phyloP scores from a whole-genome alignment of 345 rosid species.

The Clausena lansium region DNA sequence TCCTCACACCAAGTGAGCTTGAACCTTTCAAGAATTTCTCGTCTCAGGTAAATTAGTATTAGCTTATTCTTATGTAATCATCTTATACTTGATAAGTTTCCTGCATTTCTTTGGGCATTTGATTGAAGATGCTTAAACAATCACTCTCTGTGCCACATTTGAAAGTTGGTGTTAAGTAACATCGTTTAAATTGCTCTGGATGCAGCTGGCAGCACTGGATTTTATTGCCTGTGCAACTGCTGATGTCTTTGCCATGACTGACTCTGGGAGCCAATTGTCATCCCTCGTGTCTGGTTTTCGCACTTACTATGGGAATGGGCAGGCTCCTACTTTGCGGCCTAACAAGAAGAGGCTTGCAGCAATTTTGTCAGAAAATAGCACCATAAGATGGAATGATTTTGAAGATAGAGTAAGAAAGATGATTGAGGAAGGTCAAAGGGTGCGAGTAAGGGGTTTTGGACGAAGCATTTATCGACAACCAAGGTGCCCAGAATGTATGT shows the following conservation, averaged over 20 bases:
- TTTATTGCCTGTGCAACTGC: conserved; percentile 87
- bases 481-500: conserved; percentile 81
- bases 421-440: conserved; percentile 71
- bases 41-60: conserved; percentile 55
- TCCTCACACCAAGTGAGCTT: conserved; percentile 70
- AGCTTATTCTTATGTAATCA: not conserved
- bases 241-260: conserved; percentile 91
- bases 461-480: conserved; percentile 92
- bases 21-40: conserved; percentile 85
- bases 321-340: conserved; percentile 76
- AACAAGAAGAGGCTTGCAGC: conserved; percentile 90
- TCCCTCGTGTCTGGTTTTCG: conserved; percentile 88
- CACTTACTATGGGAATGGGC: conserved; percentile 69
- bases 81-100: not conserved
- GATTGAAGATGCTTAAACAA: not conserved
- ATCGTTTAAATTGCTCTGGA: not conserved
- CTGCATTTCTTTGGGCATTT: not conserved
- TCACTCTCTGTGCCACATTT: not conserved
- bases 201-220: conserved; percentile 88
- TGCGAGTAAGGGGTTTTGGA: conserved; percentile 52
- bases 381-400: conserved; percentile 58
- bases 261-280: conserved; percentile 90
- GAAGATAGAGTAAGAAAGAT: conserved; percentile 66
- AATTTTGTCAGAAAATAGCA: conserved; percentile 56
- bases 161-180: not conserved